Base-by-base conservation (phyloP, 1,139 yeast species). In the Pichia sp. region DNA sequence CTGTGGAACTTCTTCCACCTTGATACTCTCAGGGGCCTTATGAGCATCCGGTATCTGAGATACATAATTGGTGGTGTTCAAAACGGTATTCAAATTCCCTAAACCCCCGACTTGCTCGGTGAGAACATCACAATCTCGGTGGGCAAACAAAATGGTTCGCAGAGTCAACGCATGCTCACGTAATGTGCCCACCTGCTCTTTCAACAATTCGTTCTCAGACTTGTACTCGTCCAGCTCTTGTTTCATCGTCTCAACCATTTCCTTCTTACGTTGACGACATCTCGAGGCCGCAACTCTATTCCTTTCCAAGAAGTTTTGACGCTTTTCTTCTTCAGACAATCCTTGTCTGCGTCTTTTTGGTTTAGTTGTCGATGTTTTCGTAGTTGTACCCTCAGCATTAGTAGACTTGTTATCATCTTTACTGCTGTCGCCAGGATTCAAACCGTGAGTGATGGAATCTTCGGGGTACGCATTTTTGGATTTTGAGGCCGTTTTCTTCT, bases 201-300 rank as follows among this genome's bases (percentile, higher is more conserved):
- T 74, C 45, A 88, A 66, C 42, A 77, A 78, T 37, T 83, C 75
- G 63, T 86, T 88, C 47, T 90, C 94, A 11, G 73, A 64, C 27
- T 86, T 74, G 61, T 80, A 86, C 55, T 76, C 81, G 33, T 72
- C 72, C 62, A 75, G 71, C 59, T 88, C 95, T 41, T 74, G 79
- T 61, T 90, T 95, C 77, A 92, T 81, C 54, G 82, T 84, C 48
- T 78, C 81, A 38, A 87, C 75, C 71, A 85, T 83, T 60, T 86
- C 90, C 67, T 94, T 92, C 65, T 82, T 83, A 38, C 90, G 67
- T 57, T 81, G 86, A 54, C 92, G 68, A 66, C 92, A 83, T 56
- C 81, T 82, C 10, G 84, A 77, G 0, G 90, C 90, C 1, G 92
- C 92, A 26, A 82, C 69, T 53, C 87, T 65, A 55, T 82, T 82